A percentile compares a stretch with the other conserved stretches of the same genome.
Conservation (phyloP, 495 filamentous ascomycete genomes). For the Monascus purpureus region DNA sequence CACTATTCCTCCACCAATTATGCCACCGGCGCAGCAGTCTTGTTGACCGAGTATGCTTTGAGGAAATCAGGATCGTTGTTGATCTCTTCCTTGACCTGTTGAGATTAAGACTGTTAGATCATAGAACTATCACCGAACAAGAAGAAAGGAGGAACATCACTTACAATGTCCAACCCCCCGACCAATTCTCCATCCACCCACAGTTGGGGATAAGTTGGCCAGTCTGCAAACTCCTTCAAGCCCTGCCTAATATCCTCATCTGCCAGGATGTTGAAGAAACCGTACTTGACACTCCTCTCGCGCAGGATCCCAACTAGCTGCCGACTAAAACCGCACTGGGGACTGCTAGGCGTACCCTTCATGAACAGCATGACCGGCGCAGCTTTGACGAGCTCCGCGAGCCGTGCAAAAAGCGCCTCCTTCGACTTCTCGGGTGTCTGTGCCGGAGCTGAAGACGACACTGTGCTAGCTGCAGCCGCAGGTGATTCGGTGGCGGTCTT, state of each 20-base stretch:
- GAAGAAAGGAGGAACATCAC: conserved; percentile 20
- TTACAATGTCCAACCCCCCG: conserved; percentile 91
- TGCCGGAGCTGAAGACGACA: conserved; percentile 19
- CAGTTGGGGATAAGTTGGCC: conserved; percentile 92
- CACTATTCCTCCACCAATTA: too few relatives aligned
- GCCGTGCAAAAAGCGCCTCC: conserved; percentile 64
- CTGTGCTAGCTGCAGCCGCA: conserved; percentile 34
- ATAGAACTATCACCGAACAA: not conserved
- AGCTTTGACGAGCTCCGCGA: conserved; percentile 74
- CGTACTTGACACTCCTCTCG: conserved; percentile 83
- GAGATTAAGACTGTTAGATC: conserved; percentile 10
- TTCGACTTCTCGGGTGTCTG: conserved; percentile 44
- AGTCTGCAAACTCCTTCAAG: conserved; percentile 86
- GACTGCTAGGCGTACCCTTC: conserved; percentile 69
- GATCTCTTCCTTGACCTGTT: conserved; percentile 66
- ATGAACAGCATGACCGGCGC: conserved; percentile 95
- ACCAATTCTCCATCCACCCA: conserved; percentile 73
- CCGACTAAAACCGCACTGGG: conserved; percentile 90
- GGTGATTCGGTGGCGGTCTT: conserved; percentile 21
- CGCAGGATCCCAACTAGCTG: conserved; percentile 75
- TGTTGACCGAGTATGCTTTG: conserved; percentile 43
- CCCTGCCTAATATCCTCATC: conserved; percentile 96
- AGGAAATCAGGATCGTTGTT: conserved; percentile 65
- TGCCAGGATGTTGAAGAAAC: conserved; percentile 97
- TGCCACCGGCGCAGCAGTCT: too few relatives aligned